Percentiles rank a stretch among this genome's conserved stretches.
These are phyloP conservation scores for Hymenotorrendiella dingleyae DNA, from an alignment of 2,329 filamentous ascomycete genomes.

Conservation along the genomic window DNA sequence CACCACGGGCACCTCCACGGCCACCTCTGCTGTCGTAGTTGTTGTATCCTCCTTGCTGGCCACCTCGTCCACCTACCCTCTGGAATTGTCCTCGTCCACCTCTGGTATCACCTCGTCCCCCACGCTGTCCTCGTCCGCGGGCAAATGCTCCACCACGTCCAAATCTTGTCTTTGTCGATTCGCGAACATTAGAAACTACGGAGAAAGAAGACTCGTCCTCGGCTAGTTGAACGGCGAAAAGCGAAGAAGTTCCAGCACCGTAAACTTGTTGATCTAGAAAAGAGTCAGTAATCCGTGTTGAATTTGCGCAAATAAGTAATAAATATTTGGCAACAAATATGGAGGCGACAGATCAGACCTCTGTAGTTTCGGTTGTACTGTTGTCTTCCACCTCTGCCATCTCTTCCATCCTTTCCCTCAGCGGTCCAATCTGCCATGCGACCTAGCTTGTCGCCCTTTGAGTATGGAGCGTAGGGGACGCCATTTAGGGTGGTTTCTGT, in stretches of 20 bases:
- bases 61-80: conserved; percentile 64
- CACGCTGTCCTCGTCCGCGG: conserved; percentile 65
- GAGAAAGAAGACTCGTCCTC: conserved; percentile 98
- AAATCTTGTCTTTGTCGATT: conserved; percentile 79
- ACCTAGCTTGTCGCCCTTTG: conserved; percentile 96
- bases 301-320: conserved; percentile 5
- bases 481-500: conserved; percentile 86
- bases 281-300: conserved; percentile 3
- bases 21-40: conserved; percentile 72
- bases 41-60: conserved; percentile 54
- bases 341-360: conserved; percentile 49
- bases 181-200: conserved; percentile 90
- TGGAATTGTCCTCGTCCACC: conserved; percentile 58
- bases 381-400: conserved; percentile 67
- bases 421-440: conserved; percentile 98
- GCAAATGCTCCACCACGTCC: conserved; percentile 87
- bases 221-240: conserved; percentile 85
- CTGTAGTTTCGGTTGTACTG: conserved; percentile 92
- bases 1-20: conserved; percentile 63
- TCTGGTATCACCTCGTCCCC: conserved; percentile 68
- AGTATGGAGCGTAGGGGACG: conserved; percentile 95
- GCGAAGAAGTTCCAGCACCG: conserved; percentile 76
- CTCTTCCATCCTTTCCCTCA: conserved; percentile 78
- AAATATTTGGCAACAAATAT: conserved; percentile 11
- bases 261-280: conserved; percentile 87